Conservation (phyloP, 2,329 filamentous ascomycete species). For the Neopestalotiopsis sp. region DNA sequence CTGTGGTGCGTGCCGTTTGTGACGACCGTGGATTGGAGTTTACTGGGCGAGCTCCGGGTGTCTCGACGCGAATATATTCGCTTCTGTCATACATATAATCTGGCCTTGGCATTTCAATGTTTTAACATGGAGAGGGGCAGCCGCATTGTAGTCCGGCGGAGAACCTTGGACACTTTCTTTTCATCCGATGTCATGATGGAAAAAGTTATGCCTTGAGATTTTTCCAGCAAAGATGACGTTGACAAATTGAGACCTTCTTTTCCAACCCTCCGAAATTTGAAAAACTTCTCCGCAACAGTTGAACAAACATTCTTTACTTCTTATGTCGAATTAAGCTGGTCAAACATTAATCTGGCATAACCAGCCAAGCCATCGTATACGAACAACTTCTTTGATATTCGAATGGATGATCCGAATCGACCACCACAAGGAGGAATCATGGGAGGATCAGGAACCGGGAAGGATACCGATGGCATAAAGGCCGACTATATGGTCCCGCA, state of each 20-base stretch:
- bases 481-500: constrained; percentile 4
- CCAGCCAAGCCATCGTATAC: not conserved
- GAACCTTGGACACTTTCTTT: not conserved
- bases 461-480: not conserved
- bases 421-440: not conserved
- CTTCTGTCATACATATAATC: not conserved
- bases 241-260: not conserved
- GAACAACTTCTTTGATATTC: not conserved
- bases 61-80: not conserved
- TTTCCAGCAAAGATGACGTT: not conserved
- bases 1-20: not conserved
- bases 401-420: not conserved
- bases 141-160: not conserved
- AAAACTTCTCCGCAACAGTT: not conserved
- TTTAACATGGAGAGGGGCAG: not conserved
- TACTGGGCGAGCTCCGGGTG: not conserved
- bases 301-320: not conserved
- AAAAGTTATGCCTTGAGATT: not conserved
- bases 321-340: not conserved
- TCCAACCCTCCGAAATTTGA: not conserved
- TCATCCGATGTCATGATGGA: not conserved
- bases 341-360: not conserved
- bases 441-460: not conserved
- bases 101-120: not conserved
- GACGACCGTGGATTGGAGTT: not conserved